phyloP scores from a whole-genome alignment of 2,329 filamentous ascomycete genomes.

The Arthrobotrys sphaeroides region DNA sequence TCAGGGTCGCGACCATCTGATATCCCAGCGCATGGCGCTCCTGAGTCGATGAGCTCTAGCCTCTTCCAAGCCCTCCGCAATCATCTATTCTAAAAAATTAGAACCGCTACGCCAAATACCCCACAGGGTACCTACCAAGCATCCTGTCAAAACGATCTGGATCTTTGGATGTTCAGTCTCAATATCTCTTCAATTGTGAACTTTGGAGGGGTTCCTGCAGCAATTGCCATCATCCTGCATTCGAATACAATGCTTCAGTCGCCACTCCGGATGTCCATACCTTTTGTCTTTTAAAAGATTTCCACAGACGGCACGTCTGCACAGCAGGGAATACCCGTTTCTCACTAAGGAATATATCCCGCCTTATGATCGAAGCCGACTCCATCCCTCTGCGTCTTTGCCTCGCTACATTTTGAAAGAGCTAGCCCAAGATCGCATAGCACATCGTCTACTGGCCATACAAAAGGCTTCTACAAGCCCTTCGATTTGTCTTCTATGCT shows the following conservation, averaged over 20 bases:
- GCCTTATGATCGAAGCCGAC: conserved; percentile 13
- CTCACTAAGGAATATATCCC: conserved; percentile 12
- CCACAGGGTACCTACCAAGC: neutral
- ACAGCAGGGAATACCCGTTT: conserved; percentile 21
- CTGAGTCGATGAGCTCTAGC: neutral
- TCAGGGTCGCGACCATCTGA: neutral
- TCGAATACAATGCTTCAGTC: neutral
- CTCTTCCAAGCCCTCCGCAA: neutral
- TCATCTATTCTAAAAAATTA: neutral
- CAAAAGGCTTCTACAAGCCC: conserved; percentile 21
- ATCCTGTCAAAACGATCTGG: neutral
- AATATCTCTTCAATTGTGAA: conserved; percentile 4
- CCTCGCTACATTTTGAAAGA: conserved; percentile 8
- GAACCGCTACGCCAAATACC: neutral
- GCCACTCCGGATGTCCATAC: conserved; percentile 17
- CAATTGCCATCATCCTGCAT: conserved; percentile 22
- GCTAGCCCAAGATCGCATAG: conserved; percentile 9
- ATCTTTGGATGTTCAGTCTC: neutral
- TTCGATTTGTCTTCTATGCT: conserved; percentile 42
- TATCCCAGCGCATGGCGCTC: conserved; percentile 19
- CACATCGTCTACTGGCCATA: conserved; percentile 14
- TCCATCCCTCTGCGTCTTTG: conserved; percentile 25
- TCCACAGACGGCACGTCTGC: conserved; percentile 13
- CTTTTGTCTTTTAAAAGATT: conserved; percentile 17
- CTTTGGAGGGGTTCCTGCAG: conserved; percentile 34